Conservation (phyloP, 2,329 filamentous ascomycete genomes). For the Beauveria asiatica region DNA sequence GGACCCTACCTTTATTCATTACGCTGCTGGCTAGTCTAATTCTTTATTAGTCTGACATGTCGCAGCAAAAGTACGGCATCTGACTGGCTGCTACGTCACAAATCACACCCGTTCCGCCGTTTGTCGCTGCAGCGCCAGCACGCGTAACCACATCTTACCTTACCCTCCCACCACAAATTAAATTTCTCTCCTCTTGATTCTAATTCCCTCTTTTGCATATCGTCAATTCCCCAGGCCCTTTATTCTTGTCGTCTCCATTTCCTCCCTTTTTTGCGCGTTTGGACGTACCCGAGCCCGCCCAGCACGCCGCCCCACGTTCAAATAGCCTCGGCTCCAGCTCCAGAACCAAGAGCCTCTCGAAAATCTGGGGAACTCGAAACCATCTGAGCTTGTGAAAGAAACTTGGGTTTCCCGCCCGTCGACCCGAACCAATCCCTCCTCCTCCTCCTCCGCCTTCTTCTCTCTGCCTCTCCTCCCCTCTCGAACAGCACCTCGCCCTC, state of each 20-base stretch:
- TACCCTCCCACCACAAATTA: constrained; percentile 7
- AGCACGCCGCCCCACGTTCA: neutral
- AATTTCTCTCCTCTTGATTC: neutral
- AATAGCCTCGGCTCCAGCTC: neutral
- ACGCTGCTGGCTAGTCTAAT: neutral
- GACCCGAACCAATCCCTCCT: too few relatives aligned
- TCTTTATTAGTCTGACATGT: neutral
- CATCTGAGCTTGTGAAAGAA: neutral
- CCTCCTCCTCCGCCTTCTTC: too few relatives aligned
- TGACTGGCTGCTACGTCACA: constrained; percentile 5
- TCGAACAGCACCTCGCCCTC: neutral
- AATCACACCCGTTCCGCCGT: neutral
- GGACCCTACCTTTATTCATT: neutral
- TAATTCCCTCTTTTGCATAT: neutral
- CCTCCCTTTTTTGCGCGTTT: neutral
- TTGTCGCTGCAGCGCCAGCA: constrained; percentile 1
- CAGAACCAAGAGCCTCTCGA: neutral
- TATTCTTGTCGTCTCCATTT: neutral
- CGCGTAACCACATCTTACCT: constrained; percentile 5
- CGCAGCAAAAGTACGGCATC: neutral
- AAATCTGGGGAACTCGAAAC: neutral
- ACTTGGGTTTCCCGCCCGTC: neutral
- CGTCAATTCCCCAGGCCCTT: too few relatives aligned
- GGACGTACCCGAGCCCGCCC: neutral
- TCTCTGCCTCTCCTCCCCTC: neutral